Conservation (phyloP, 495 filamentous ascomycete species). For the Hypoxylon lienhwacheense region DNA sequence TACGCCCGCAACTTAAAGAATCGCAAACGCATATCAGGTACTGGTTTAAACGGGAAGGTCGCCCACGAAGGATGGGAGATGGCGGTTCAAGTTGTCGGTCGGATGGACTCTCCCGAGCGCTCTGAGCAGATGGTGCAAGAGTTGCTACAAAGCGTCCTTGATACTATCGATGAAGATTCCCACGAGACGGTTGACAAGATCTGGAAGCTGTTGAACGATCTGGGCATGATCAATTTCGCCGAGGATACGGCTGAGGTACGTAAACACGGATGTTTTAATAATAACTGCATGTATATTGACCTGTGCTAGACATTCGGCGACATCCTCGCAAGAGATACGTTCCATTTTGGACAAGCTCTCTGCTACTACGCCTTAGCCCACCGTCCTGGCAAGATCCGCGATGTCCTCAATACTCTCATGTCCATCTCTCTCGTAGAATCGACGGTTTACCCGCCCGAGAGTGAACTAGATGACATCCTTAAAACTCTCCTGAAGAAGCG, state of each 20-base stretch:
- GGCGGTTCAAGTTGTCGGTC: slow-evolving; percentile 71
- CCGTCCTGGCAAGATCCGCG: slow-evolving; percentile 69
- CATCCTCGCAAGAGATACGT: slow-evolving; percentile 61
- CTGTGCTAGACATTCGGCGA: slow-evolving; percentile 73
- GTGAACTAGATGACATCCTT: slow-evolving; percentile 70
- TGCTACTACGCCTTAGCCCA: slow-evolving; percentile 85
- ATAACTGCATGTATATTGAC: slow-evolving; percentile 30
- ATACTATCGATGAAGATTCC: slow-evolving; percentile 64
- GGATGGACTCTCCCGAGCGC: slow-evolving; percentile 65
- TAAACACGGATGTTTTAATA: slow-evolving; percentile 12
- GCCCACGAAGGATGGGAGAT: slow-evolving; percentile 80
- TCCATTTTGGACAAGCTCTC: slow-evolving; percentile 77
- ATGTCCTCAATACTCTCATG: slow-evolving; percentile 81
- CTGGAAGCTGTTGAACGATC: slow-evolving; percentile 66
- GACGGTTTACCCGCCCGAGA: slow-evolving; percentile 67
- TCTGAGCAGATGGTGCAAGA: slow-evolving; percentile 66
- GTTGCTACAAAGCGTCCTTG: slow-evolving; percentile 59
- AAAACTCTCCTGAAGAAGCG: slow-evolving; percentile 65
- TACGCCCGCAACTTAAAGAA: slow-evolving; percentile 66
- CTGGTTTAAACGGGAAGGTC: slow-evolving; percentile 39
- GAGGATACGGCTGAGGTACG: slow-evolving; percentile 75
- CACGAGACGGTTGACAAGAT: slow-evolving; percentile 71
- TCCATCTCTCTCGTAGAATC: slow-evolving; percentile 84
- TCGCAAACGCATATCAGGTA: slow-evolving; percentile 42
- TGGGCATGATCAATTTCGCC: slow-evolving; percentile 71